phyloP scores from a whole-genome alignment of 2,329 filamentous ascomycete species.

The Fusarium vanettenii region DNA sequence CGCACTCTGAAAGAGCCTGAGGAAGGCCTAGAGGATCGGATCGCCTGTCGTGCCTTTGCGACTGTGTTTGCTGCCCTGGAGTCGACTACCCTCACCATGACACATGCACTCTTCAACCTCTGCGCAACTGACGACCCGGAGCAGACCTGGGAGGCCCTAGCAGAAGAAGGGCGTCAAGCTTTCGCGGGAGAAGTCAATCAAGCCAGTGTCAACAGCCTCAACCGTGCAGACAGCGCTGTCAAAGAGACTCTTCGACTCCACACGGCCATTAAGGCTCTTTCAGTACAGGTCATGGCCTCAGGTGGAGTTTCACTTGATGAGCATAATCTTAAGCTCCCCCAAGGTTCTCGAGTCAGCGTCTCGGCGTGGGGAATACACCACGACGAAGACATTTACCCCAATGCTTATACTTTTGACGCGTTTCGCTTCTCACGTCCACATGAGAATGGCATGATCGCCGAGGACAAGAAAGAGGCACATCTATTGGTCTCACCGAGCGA shows the following conservation, averaged over 20 bases:
- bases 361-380: not conserved
- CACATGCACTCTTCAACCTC: not conserved
- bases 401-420: not conserved
- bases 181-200: not conserved
- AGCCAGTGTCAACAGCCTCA: not conserved
- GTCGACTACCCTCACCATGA: not conserved
- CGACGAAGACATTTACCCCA: not conserved
- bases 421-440: not conserved
- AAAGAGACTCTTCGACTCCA: conserved; percentile 1
- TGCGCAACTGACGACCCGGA: accelerated
- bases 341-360: not conserved
- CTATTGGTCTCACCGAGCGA: not conserved
- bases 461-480: not conserved
- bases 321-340: not conserved
- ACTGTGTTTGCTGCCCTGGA: not conserved
- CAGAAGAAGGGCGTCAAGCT: accelerated
- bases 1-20: not conserved
- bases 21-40: not conserved
- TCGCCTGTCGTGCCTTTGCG: not conserved
- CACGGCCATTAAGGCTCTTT: not conserved
- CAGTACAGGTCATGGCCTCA: not conserved
- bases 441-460: not conserved
- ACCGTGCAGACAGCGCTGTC: not conserved
- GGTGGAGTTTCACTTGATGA: accelerated
- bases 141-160: not conserved